Evolutionary conservation across 345 rosid species (phyloP).

Genomic region (Bruguiera gymnorhiza): DNA sequence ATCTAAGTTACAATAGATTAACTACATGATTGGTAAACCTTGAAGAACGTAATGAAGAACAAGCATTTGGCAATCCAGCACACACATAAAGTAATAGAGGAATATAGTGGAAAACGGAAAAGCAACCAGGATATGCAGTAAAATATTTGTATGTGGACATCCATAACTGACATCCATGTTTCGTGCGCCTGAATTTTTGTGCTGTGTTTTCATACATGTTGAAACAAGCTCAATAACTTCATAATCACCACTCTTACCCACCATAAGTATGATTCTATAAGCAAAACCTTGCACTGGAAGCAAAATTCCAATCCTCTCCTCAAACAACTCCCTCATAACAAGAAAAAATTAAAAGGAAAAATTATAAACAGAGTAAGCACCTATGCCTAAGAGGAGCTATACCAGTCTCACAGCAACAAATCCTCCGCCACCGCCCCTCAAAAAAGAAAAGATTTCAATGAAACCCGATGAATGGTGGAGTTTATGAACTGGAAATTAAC

Average conservation of each 20-base stretch:
- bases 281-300: background rate
- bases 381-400: no score
- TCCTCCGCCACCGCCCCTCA: no score
- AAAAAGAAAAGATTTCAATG: no score
- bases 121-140: background rate
- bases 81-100: background rate
- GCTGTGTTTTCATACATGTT: background rate
- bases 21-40: background rate
- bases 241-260: background rate
- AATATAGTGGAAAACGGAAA: background rate
- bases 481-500: no score
- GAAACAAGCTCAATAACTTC: conserved; percentile 3
- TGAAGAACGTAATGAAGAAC: background rate
- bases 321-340: background rate
- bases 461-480: no score
- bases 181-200: background rate
- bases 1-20: background rate
- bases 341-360: background rate
- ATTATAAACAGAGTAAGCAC: no score
- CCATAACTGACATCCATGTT: background rate
- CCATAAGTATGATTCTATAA: background rate
- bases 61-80: background rate
- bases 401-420: no score
- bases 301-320: background rate
- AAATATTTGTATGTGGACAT: background rate